Percentiles rank a stretch among this genome's conserved stretches.
These are phyloP conservation scores for Suillus paluster DNA, from an alignment of 768 basidiomycete species.

Conservation along the genomic window DNA sequence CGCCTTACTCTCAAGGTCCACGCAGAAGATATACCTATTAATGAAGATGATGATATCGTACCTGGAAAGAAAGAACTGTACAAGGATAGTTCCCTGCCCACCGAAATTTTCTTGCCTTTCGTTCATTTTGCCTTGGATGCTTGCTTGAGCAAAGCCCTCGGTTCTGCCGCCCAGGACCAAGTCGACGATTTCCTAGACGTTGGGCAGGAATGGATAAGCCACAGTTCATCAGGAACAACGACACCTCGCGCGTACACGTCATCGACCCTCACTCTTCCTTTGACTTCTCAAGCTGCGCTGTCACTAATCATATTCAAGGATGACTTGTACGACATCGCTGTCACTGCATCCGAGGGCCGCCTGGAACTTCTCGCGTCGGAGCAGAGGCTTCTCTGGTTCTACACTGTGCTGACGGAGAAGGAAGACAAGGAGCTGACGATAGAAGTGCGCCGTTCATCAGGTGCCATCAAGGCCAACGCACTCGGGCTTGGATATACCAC, in stretches of 20 bases:
- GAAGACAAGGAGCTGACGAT: conserved; percentile 40
- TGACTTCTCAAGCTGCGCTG: conserved; percentile 9
- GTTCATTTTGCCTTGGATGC: conserved; percentile 77
- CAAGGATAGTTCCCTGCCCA: conserved; percentile 50
- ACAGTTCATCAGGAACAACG: not conserved
- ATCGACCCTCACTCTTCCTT: conserved; percentile 22
- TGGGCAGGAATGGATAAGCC: not conserved
- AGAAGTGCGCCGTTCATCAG: conserved; percentile 45
- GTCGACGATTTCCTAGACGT: conserved; percentile 1
- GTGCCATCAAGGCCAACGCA: conserved; percentile 35
- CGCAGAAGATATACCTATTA: conserved; percentile 52
- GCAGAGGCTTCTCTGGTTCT: conserved; percentile 57
- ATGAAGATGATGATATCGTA: not conserved
- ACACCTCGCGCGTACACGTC: conserved; percentile 11
- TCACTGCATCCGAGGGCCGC: conserved; percentile 50
- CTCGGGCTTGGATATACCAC: not conserved
- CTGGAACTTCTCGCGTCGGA: conserved; percentile 52
- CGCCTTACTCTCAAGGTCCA: conserved; percentile 68
- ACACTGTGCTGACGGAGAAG: conserved; percentile 37
- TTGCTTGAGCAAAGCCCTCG: conserved; percentile 28
- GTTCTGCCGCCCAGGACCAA: not conserved
- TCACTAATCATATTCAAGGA: conserved; percentile 19
- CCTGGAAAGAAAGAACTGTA: not conserved
- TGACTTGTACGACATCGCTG: conserved; percentile 42
- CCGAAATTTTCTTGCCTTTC: conserved; percentile 90